Conservation (phyloP, 2,329 filamentous ascomycete species). For the Fusarium sp. region DNA sequence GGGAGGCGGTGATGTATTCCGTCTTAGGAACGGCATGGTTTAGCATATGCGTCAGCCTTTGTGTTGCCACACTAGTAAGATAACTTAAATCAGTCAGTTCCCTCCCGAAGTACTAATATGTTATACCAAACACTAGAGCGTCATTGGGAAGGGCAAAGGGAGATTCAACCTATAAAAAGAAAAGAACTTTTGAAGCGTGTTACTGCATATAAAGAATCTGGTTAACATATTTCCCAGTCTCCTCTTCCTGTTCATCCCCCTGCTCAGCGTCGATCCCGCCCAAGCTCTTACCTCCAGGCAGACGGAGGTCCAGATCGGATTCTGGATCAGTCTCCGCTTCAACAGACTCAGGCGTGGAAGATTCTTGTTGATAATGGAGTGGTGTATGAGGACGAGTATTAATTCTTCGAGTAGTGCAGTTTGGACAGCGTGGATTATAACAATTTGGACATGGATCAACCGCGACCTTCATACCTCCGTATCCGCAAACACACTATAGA, state of each 20-base stretch:
- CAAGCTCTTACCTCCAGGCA: neutral
- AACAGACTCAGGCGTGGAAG: neutral
- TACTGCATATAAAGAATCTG: neutral
- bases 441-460: slow-evolving; percentile 33
- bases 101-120: too few species aligned
- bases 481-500: slow-evolving; percentile 28
- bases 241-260: neutral
- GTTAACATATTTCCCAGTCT: neutral
- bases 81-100: neutral
- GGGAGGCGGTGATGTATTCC: neutral
- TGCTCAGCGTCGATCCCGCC: neutral
- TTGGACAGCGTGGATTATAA: slow-evolving; percentile 26
- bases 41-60: neutral
- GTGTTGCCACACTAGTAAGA: neutral
- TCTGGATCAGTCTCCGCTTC: neutral
- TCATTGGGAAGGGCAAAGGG: neutral
- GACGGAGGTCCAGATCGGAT: neutral
- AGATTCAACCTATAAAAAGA: neutral
- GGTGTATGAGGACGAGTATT: neutral
- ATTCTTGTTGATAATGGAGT: neutral
- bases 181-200: neutral
- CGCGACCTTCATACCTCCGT: slow-evolving; percentile 38
- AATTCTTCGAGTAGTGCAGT: slow-evolving; percentile 34
- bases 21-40: neutral
- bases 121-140: neutral